Percentiles rank a stretch among this genome's conserved stretches.
Evolutionary conservation across 345 rosid genomes (phyloP).

Genomic region (Litchi chinensis): DNA sequence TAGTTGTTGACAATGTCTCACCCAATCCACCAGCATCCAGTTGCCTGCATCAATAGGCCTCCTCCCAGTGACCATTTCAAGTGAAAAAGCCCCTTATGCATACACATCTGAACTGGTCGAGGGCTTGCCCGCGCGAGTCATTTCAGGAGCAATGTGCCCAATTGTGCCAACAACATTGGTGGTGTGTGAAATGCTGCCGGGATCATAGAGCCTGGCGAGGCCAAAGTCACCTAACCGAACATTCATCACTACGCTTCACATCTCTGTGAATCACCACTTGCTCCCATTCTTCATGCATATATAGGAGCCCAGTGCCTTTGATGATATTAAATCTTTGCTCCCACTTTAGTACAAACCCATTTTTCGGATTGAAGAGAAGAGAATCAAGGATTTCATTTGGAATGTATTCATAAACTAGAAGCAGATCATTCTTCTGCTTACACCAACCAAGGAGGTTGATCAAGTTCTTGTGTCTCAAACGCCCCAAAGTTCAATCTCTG

Average conservation of each 20-base stretch:
- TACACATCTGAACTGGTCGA: slow-evolving; percentile 69
- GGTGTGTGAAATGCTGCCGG: slow-evolving; percentile 53
- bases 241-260: slow-evolving; percentile 70
- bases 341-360: slow-evolving; percentile 51
- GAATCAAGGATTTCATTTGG: slow-evolving; percentile 71
- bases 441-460: slow-evolving; percentile 85
- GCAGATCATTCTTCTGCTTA: slow-evolving; percentile 55
- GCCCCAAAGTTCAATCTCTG: slow-evolving; percentile 73
- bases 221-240: slow-evolving; percentile 75
- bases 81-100: slow-evolving; percentile 66
- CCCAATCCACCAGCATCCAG: slow-evolving; percentile 48
- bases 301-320: slow-evolving; percentile 60
- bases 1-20: slow-evolving; percentile 26
- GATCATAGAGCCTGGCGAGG: slow-evolving; percentile 74
- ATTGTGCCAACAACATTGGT: slow-evolving; percentile 69
- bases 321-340: slow-evolving; percentile 61
- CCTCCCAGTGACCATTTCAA: slow-evolving; percentile 63
- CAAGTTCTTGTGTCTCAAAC: slow-evolving; percentile 68
- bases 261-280: slow-evolving; percentile 80
- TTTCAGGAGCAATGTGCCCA: slow-evolving; percentile 80
- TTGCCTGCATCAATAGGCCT: slow-evolving; percentile 39
- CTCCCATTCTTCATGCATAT: slow-evolving; percentile 77
- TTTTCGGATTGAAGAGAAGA: slow-evolving; percentile 38
- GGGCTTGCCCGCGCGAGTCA: slow-evolving; percentile 66
- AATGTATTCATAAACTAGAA: slow-evolving; percentile 71